These are phyloP conservation scores for Rhododendron molle DNA, from an alignment of 148 eudicot genomes.

Conservation along the genomic window DNA sequence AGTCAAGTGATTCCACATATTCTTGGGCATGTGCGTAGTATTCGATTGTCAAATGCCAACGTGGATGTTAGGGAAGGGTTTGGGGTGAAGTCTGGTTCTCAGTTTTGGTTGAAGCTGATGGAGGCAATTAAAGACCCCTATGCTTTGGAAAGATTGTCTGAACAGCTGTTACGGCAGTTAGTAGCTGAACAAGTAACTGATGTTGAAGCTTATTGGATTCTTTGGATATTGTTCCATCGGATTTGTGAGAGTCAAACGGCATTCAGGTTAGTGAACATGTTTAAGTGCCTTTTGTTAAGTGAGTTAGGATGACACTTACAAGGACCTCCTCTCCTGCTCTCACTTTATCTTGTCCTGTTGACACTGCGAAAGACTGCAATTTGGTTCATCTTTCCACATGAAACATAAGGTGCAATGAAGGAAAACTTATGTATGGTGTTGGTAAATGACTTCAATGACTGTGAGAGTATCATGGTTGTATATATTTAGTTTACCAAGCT, in stretches of 20 bases:
- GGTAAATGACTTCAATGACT: neutral
- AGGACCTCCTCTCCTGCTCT: neutral
- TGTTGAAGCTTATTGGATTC: constrained; percentile 80
- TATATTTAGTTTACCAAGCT: constrained; percentile 4
- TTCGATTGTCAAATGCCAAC: constrained; percentile 28
- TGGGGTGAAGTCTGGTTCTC: constrained; percentile 38
- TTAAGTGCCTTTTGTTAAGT: neutral
- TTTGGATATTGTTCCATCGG: constrained; percentile 66
- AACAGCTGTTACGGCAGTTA: constrained; percentile 62
- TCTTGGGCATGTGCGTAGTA: constrained; percentile 44
- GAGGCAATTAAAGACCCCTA: constrained; percentile 70
- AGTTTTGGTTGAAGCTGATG: constrained; percentile 65
- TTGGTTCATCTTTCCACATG: neutral
- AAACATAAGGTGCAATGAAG: neutral
- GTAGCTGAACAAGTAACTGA: constrained; percentile 47
- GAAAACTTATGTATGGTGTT: neutral
- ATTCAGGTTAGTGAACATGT: constrained; percentile 45
- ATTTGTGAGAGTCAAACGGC: constrained; percentile 39
- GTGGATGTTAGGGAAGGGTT: constrained; percentile 28
- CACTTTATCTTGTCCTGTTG: neutral
- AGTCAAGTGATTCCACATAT: constrained; percentile 49
- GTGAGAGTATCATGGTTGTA: neutral
- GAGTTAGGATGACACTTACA: neutral
- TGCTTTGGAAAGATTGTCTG: constrained; percentile 76
- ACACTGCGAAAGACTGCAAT: neutral